Evolutionary conservation across 495 filamentous ascomycete species (phyloP), one percentile per base, ranked within the genome.

Genomic region (Chaetomidium leptoderma): DNA sequence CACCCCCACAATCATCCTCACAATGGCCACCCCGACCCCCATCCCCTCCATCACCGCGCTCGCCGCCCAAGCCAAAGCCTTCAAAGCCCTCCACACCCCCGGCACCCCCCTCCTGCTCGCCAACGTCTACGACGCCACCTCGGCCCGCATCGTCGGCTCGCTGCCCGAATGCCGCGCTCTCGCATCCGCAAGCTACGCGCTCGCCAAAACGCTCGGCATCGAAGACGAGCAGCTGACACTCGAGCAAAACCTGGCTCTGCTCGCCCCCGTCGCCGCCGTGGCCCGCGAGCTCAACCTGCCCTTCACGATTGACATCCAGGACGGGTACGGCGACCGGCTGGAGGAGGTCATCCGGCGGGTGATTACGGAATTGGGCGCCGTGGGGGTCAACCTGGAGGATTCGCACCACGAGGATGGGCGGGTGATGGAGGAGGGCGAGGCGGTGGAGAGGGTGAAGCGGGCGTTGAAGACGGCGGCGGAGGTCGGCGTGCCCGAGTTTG

Each of bases 371-470:
- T 54, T 76, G 0, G 80, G 78, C 4, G 79, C 71, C 0, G 79
- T 79, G 16, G 79, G 79, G 1, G 69, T 71, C 47, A 82, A 83
- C 56, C 52, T 81, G 13, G 81, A 83, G 50, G 80, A 83, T 53
- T 66, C 70, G 29, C 66, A 76, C 40, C 71, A 64, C 11, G 58
- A 52, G 9, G 65, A 62, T 0, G 71, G 66, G 2, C 49, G 55
- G 33, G 53, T 82, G 46, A 59, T 71, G 17, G 43, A 57, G 6
- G 56, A 71, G 6, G 66, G 65, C 5, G 71, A 73, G 17, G 72
- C 78, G 0, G 70, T 71, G 9, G 62, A 62, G 14, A 65, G 79
- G 24, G 70, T 83, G 30, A 52, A 61, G 33, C 43, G 55, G 9
- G 75, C 63, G 0, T n/a, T 73, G 16, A 8, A 29, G 1, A 59